Conservation (phyloP, 768 basidiomycete species). For the Mycena vulgaris region DNA sequence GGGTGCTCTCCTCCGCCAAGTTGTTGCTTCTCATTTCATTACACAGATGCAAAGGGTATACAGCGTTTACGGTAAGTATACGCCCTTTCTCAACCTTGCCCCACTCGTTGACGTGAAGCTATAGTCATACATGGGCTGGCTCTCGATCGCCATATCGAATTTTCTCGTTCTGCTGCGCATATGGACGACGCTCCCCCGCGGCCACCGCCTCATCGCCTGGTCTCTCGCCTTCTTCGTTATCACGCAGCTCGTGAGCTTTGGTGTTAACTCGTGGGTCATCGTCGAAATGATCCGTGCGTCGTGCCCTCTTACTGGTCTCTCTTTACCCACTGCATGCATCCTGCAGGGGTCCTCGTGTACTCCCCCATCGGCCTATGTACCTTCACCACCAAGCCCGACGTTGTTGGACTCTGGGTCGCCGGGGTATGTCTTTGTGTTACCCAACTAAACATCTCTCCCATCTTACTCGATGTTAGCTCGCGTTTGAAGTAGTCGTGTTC, state of each 20-base stretch:
- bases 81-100: not conserved
- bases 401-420: conserved; percentile 46
- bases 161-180: conserved; percentile 50
- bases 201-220: conserved; percentile 37
- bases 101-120: not conserved
- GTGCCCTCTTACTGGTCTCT: not conserved
- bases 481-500: conserved; percentile 50
- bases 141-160: conserved; percentile 26
- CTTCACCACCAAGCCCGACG: conserved; percentile 38
- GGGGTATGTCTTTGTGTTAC: conserved; percentile 25
- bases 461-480: conserved; percentile 24
- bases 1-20: not conserved
- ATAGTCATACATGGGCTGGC: conserved; percentile 21
- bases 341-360: conserved; percentile 4
- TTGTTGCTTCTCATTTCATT: not conserved
- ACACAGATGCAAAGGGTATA: conserved; percentile 29
- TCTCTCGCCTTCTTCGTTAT: conserved; percentile 43
- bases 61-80: not conserved
- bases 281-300: conserved; percentile 42
- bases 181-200: conserved; percentile 50
- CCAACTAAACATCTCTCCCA: not conserved
- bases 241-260: conserved; percentile 42
- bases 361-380: conserved; percentile 39
- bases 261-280: conserved; percentile 40
- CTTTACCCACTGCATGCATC: too few species aligned